phyloP scores from a whole-genome alignment of 1,284 basidiomycete species.

The Pyrrhoderma noxium region DNA sequence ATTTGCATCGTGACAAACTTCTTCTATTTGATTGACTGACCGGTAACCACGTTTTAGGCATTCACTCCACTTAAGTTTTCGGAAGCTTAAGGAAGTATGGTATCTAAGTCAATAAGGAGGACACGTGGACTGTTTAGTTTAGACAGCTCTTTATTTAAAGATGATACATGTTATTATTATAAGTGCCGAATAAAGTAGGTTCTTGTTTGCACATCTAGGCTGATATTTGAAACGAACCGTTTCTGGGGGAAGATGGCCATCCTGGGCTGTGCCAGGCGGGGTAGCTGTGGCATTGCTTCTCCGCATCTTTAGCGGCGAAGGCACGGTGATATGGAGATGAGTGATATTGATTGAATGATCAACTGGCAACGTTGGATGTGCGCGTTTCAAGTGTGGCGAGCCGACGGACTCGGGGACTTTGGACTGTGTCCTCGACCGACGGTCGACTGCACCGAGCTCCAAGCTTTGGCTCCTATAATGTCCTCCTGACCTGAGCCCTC shows the following conservation, averaged over 20 bases:
- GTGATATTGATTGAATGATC: slow-evolving; percentile 8
- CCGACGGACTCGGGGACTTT: neutral
- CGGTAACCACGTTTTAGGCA: slow-evolving; percentile 30
- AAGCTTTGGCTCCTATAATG: too few relatives aligned
- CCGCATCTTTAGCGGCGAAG: slow-evolving; percentile 16
- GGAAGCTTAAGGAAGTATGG: slow-evolving; percentile 32
- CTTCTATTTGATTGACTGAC: slow-evolving; percentile 22
- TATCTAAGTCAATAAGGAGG: slow-evolving; percentile 18
- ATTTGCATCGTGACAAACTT: slow-evolving; percentile 22
- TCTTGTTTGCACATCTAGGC: neutral
- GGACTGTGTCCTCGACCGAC: neutral
- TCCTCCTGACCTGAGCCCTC: too few relatives aligned
- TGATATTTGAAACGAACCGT: neutral
- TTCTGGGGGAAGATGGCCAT: too few relatives aligned
- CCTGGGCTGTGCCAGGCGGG: neutral
- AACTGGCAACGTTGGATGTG: slow-evolving; percentile 10
- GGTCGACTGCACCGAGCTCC: neutral
- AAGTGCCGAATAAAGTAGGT: neutral
- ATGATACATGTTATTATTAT: neutral
- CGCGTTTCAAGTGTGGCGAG: neutral
- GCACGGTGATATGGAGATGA: slow-evolving; percentile 1
- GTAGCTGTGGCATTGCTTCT: slow-evolving; percentile 5
- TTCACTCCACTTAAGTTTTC: slow-evolving; percentile 65
- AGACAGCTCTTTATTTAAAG: neutral
- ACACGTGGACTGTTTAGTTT: neutral